Conservation (phyloP, 2,329 filamentous ascomycete genomes). For the Colletotrichum melonis region DNA sequence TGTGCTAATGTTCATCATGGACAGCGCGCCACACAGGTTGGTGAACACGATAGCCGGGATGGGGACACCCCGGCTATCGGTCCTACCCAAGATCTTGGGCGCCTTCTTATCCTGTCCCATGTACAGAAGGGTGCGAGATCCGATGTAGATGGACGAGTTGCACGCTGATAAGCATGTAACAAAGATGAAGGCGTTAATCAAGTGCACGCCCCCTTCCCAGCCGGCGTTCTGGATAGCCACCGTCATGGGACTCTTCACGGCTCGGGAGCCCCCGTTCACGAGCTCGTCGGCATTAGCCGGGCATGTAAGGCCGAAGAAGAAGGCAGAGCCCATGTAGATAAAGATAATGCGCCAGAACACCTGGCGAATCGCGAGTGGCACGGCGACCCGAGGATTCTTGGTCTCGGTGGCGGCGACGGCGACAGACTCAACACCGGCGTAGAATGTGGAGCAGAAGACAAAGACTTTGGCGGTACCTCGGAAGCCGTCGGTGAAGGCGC, state of each 20-base stretch:
- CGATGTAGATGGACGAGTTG: conserved; percentile 83
- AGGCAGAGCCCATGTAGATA: conserved; percentile 75
- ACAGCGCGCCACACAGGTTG: conserved; percentile 76
- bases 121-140: conserved; percentile 78
- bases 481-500: conserved; percentile 77
- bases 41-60: conserved; percentile 74
- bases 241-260: conserved; percentile 78
- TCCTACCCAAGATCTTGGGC: conserved; percentile 75
- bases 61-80: conserved; percentile 72
- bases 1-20: conserved; percentile 80
- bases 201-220: conserved; percentile 77
- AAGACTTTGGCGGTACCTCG: conserved; percentile 74
- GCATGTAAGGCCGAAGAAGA: conserved; percentile 81
- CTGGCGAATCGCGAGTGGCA: conserved; percentile 69
- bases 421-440: conserved; percentile 73
- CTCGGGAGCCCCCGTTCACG: conserved; percentile 69
- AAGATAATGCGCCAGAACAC: conserved; percentile 72
- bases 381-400: conserved; percentile 65
- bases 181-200: conserved; percentile 83
- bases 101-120: conserved; percentile 81
- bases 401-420: conserved; percentile 73
- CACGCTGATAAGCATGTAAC: conserved; percentile 78
- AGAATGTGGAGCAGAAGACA: conserved; percentile 77
- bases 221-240: conserved; percentile 80
- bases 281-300: conserved; percentile 75